Conservation (phyloP, 2,329 filamentous ascomycete species). For the Penicillium brevicompactum region DNA sequence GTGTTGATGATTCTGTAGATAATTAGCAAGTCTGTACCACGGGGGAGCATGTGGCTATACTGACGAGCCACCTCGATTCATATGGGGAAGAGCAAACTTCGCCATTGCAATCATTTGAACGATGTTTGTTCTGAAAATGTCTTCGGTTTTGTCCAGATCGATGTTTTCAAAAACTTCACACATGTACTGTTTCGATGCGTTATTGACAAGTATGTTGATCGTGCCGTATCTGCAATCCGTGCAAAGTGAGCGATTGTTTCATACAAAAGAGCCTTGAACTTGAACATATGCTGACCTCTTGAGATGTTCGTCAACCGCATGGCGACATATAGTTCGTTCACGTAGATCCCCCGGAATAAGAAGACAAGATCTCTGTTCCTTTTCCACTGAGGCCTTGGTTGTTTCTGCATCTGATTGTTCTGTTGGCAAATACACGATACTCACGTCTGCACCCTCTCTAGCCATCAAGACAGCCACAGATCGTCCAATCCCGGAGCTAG, state of each 20-base stretch:
- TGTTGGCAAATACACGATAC: constrained; percentile 11
- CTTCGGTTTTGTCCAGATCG: constrained; percentile 54
- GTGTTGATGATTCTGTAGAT: constrained; percentile 57
- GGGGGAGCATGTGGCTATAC: constrained; percentile 16
- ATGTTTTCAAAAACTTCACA: constrained; percentile 54
- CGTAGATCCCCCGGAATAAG: constrained; percentile 13
- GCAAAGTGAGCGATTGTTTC: background rate
- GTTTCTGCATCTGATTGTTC: constrained; percentile 16
- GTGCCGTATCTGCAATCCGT: constrained; percentile 50
- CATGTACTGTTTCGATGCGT: constrained; percentile 60
- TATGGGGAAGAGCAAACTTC: constrained; percentile 59
- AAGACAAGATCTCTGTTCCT: constrained; percentile 9
- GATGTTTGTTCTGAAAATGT: constrained; percentile 60
- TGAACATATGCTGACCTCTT: constrained; percentile 39
- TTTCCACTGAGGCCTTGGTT: constrained; percentile 9
- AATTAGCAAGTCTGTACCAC: background rate
- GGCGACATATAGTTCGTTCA: constrained; percentile 42
- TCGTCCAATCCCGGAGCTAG: constrained; percentile 16
- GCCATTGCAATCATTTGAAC: constrained; percentile 62
- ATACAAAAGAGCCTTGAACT: no score
- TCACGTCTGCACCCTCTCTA: constrained; percentile 18
- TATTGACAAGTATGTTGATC: constrained; percentile 60
- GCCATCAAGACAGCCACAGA: constrained; percentile 17
- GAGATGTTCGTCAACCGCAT: constrained; percentile 57
- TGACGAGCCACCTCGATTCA: constrained; percentile 54